Percentiles rank a stretch among this genome's conserved stretches.
phyloP scores from a whole-genome alignment of 2,329 filamentous ascomycete genomes.

The Aspergillus ochraceus region DNA sequence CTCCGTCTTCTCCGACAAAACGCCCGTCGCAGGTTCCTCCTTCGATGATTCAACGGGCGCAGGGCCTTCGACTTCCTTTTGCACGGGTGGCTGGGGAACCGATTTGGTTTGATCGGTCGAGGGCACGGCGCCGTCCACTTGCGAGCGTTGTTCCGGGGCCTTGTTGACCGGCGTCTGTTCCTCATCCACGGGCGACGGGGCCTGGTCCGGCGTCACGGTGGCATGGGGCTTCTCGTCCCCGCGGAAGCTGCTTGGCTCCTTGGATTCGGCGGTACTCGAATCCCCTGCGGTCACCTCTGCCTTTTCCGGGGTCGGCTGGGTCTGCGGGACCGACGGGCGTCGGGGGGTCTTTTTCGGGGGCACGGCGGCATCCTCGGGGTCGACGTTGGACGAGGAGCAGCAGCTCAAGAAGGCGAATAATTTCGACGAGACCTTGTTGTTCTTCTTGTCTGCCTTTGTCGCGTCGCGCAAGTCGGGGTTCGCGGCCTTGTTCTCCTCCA shows the following conservation, averaged over 20 bases:
- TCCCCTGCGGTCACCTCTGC: slow-evolving; percentile 38
- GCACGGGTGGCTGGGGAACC: slow-evolving; percentile 9
- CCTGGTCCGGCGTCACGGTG: slow-evolving; percentile 30
- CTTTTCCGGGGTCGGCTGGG: slow-evolving; percentile 42
- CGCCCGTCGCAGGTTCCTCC: slow-evolving; percentile 8
- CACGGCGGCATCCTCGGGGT: slow-evolving; percentile 43
- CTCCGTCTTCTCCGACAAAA: slow-evolving; percentile 21
- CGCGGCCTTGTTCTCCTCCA: slow-evolving; percentile 34
- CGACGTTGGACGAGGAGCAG: slow-evolving; percentile 49
- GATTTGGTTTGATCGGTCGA: slow-evolving; percentile 16
- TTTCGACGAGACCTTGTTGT: slow-evolving; percentile 40
- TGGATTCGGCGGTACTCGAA: slow-evolving; percentile 42
- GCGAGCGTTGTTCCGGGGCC: slow-evolving; percentile 40
- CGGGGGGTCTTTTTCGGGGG: slow-evolving; percentile 49
- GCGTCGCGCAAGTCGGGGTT: slow-evolving; percentile 31
- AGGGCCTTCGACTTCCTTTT: slow-evolving; percentile 19
- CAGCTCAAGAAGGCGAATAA: slow-evolving; percentile 50
- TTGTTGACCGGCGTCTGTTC: slow-evolving; percentile 24
- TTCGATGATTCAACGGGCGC: slow-evolving; percentile 2
- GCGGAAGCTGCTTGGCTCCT: slow-evolving; percentile 33
- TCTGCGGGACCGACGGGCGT: slow-evolving; percentile 36
- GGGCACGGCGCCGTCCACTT: slow-evolving; percentile 33
- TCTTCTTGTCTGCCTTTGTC: slow-evolving; percentile 41
- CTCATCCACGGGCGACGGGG: slow-evolving; percentile 27
- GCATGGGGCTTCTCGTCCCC: slow-evolving; percentile 39